Base-by-base conservation (phyloP, 2,329 filamentous ascomycete genomes). In the Fusarium lyarnte region DNA sequence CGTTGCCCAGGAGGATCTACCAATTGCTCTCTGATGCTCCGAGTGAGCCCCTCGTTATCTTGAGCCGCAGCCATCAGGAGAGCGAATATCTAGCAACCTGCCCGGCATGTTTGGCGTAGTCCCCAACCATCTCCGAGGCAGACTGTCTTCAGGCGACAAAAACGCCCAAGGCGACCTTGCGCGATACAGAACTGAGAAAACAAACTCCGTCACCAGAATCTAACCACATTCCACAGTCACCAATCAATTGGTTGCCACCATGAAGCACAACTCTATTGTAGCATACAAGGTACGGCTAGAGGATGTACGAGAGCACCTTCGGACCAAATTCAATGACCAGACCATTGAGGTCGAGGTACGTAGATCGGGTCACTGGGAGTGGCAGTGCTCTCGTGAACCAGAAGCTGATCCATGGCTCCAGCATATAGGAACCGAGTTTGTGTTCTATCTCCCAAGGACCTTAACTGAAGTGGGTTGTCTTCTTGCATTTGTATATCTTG, bases 311-410 rank as follows among this genome's bases (percentile, higher is more conserved):
- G 8, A 0, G 2, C 54, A 58, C 21, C 69, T 73, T 51, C 43
- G 21, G 8, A 19, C 27, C 1, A 8, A n/a, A 4, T 73, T 73
- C 19, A 36, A 57, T 2, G 70, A 69, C 27, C 27, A 47, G 9
- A 46, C 10, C 3, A 66, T 72, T 39, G 29, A 49, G 1, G 65
- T 73, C 8, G 45, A 66, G 54, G 70, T 73, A 58, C 23, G 33
- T 51, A 29, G 9, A 7, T 35, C 11, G 25, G 11, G 19, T 1
- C 35, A n/a, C 23, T 36, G 17, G 23, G 14, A 27, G 19, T 12
- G 17, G 10, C 31, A 25, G 6, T 53, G 19, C 17, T 19, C n/a
- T 41, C 9, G 8, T 27, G 5, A 11, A 39, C 3, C 36, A n/a
- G 27, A 43, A 72, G 46, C 41, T 55, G 14, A 59, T 29, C 19